A percentile compares a stretch with the other conserved stretches of the same genome.
phyloP scores from a whole-genome alignment of 1,284 basidiomycete genomes.

The Ustilago cynodontis region DNA sequence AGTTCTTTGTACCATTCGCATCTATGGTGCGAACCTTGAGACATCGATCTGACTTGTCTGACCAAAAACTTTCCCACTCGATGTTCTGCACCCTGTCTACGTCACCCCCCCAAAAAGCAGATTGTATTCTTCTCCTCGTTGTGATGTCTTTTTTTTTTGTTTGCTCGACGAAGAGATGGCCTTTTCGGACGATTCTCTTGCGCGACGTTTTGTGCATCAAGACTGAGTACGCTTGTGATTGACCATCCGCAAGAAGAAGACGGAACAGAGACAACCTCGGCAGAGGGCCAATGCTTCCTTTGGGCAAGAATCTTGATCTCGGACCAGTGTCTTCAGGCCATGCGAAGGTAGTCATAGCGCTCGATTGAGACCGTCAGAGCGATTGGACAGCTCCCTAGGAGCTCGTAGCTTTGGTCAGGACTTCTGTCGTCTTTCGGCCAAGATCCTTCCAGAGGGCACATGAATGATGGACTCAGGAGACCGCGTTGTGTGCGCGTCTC shows the following conservation, averaged over 20 bases:
- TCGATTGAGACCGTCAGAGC: too few species aligned
- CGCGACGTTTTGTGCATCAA: not conserved
- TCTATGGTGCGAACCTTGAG: conserved; percentile 10
- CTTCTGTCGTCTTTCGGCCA: too few species aligned
- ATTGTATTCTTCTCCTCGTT: conserved; percentile 45
- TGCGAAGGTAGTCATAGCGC: too few species aligned
- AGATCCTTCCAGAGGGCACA: too few species aligned
- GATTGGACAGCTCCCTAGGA: too few species aligned
- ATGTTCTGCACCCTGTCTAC: conserved; percentile 30
- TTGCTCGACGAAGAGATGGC: conserved; percentile 45
- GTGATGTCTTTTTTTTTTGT: conserved; percentile 31
- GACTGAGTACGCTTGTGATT: not conserved
- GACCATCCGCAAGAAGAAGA: not conserved
- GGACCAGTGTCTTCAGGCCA: too few species aligned
- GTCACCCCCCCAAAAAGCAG: conserved; percentile 39
- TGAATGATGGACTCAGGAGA: too few species aligned
- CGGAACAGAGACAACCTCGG: not conserved
- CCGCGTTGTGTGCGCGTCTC: too few species aligned
- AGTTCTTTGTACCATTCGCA: conserved; percentile 8
- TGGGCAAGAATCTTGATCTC: too few species aligned
- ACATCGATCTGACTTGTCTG: not conserved
- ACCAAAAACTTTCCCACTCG: conserved; percentile 10
- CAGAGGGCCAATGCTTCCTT: too few species aligned
- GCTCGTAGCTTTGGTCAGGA: too few species aligned
- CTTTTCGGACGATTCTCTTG: conserved; percentile 24